Base-by-base conservation (phyloP, 2,329 filamentous ascomycete species). In the Gnomoniopsis sp. region DNA sequence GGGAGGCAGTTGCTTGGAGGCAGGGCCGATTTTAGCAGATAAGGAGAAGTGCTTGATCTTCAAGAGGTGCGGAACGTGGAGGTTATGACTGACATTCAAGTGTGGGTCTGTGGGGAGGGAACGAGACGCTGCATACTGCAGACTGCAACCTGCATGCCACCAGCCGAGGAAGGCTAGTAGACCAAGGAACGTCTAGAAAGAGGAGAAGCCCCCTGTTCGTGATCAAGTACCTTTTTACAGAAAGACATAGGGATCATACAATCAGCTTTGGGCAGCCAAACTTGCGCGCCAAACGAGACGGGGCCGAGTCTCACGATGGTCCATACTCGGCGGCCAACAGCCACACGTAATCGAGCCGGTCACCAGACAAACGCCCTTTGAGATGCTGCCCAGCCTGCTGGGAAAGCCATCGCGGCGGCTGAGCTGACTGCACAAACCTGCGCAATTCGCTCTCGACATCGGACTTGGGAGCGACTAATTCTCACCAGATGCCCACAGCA, bases 71-170 rank as follows among this genome's bases (percentile, higher is more conserved):
- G 73, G 69, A 71, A 72, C 70, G 71, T 71, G 70, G 64, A 68
- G 68, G 74, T 77, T 77, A 77, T 74, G 71, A 75, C 68, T 64
- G 69, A 73, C 69, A 72, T 67, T 71, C 69, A 61, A 58, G 46
- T 49, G 63, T 56, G 59, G 59, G 65, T 59, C 60, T 53, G 55
- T 46, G 52, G 58, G 57, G 59, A 52, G 53, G 54, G 58, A 58
- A 46, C 26, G 53, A 55, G 36, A 52, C 49, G 48, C 57, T 62
- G 56, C 53, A 52, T 55, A 50, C 61, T 33, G 44, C 17, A 23
- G 49, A 49, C 46, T 26, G 36, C 47, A 43, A 30, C 44, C 47
- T 56, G 53, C 53, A 60, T 52, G 33, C 48, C 47, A 52, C 53
- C 30, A 55, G 48, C 54, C 44, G 57, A 51, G 48, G 49, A 51